Evolutionary conservation across 495 filamentous ascomycete species (phyloP).

Genomic region (Clohesyomyces aquaticus): DNA sequence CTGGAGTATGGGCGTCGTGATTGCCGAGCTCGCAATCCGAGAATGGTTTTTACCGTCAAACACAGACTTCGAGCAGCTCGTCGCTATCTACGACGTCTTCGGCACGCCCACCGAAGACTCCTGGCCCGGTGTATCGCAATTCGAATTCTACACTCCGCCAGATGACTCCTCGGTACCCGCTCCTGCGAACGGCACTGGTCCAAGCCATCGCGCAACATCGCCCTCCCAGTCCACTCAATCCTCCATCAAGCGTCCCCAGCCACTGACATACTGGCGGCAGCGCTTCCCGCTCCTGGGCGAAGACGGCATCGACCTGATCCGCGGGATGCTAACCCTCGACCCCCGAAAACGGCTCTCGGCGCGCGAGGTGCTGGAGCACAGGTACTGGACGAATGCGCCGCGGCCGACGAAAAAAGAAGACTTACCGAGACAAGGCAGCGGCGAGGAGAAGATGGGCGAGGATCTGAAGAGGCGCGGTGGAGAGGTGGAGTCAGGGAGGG

Average conservation of each 20-base stretch:
- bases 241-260: slow-evolving; percentile 58
- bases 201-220: background rate
- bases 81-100: slow-evolving; percentile 78
- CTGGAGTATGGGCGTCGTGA: slow-evolving; percentile 92
- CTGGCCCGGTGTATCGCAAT: slow-evolving; percentile 86
- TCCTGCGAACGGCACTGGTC: slow-evolving; percentile 44
- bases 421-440: slow-evolving; percentile 70
- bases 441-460: slow-evolving; percentile 75
- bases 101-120: slow-evolving; percentile 92
- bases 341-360: slow-evolving; percentile 80
- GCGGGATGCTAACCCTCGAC: slow-evolving; percentile 83
- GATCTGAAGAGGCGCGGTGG: slow-evolving; percentile 77
- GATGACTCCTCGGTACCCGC: slow-evolving; percentile 43
- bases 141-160: slow-evolving; percentile 70
- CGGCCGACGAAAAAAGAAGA: slow-evolving; percentile 81
- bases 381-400: slow-evolving; percentile 85
- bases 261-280: slow-evolving; percentile 52
- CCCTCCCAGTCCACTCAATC: too few species aligned
- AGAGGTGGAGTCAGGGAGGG: slow-evolving; percentile 58
- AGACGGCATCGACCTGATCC: slow-evolving; percentile 83
- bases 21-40: slow-evolving; percentile 86
- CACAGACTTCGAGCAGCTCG: slow-evolving; percentile 78
- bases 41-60: slow-evolving; percentile 78
- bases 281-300: slow-evolving; percentile 78
- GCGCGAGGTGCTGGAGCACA: slow-evolving; percentile 73